Base-by-base conservation (phyloP, 352 stramenopile species). In the Pythium periplocum region DNA sequence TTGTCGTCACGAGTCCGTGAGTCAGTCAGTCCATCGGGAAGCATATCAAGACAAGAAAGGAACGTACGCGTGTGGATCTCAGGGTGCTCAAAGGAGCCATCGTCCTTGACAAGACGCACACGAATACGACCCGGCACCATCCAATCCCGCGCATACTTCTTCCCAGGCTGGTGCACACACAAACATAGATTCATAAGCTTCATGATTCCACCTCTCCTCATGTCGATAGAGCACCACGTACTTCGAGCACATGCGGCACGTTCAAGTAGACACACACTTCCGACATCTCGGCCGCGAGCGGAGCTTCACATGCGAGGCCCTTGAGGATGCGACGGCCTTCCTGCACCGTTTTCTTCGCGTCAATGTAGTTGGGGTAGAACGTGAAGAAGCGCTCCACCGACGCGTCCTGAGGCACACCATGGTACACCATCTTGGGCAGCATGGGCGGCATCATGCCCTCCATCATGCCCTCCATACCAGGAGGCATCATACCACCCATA, bases 321-420 rank as follows among this genome's bases (percentile, higher is more conserved):
- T 89, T 90, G 35, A 65, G 44, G 48, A 93, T 83, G 40, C 83
- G 83, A 12, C 85, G 83, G 1, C 85, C 85, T 48, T 92, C 62
- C 53, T 87, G 70, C 57, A 90, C 72, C n/a, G 83, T 93, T 69
- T 93, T 93, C 45, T 69, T 76, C 47, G 64, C 61, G 62, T 95
- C 81, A 56, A 95, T 87, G 70, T 93, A 93, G 66, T 90, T 89
- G 1, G 85, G 85, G 65, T 92, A 95, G 55, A 95, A 87, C 39
- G 76, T 91, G 51, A 73, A 78, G 50, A 89, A 87, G 10, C 41
- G 66, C 35, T 83, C 71, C 2, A 83, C 77, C 11, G 71, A 66
- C 34, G 65, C 68, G 38, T 73, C 79, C 51, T 90, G 69, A 1
- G 75, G 62, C 39, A 92, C 59, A 3, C 78, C 78, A 47, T 87